These are phyloP conservation scores for Fraxinus pennsylvanica DNA, from an alignment of 257 asterid genomes.

Conservation along the genomic window DNA sequence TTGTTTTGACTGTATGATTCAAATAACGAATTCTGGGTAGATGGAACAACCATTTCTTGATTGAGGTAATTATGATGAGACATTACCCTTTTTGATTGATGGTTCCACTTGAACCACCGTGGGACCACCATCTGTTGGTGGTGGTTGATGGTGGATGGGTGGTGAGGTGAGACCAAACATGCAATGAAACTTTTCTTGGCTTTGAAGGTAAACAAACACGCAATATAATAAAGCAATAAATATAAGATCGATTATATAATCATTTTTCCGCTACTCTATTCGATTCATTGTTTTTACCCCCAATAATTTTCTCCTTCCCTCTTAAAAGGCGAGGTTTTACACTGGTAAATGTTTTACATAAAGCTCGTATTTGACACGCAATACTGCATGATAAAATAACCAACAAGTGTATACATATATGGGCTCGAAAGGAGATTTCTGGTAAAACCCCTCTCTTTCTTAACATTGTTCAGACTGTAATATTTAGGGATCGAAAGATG, in stretches of 20 bases:
- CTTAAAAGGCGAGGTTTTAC: too few relatives aligned
- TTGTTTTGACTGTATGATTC: neutral
- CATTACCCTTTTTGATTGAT: neutral
- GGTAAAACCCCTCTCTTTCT: too few relatives aligned
- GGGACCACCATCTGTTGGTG: neutral
- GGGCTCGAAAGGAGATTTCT: too few relatives aligned
- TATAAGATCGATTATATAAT: too few relatives aligned
- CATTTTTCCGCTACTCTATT: too few relatives aligned
- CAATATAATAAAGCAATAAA: too few relatives aligned
- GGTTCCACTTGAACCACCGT: neutral
- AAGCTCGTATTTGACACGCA: neutral
- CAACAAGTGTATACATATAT: neutral
- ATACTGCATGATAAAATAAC: too few relatives aligned
- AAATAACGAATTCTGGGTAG: neutral
- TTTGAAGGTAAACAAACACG: neutral
- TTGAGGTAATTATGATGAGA: neutral
- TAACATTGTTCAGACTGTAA: too few relatives aligned
- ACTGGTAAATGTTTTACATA: neutral
- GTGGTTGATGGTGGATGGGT: constrained; percentile 2
- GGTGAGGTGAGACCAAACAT: neutral
- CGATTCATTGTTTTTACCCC: too few relatives aligned
- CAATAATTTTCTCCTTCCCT: too few relatives aligned
- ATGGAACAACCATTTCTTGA: neutral
- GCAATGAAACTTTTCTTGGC: neutral
- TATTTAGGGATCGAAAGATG: neutral